Base-by-base conservation (phyloP, 2,329 filamentous ascomycete genomes). In the Exserohilum turcica region DNA sequence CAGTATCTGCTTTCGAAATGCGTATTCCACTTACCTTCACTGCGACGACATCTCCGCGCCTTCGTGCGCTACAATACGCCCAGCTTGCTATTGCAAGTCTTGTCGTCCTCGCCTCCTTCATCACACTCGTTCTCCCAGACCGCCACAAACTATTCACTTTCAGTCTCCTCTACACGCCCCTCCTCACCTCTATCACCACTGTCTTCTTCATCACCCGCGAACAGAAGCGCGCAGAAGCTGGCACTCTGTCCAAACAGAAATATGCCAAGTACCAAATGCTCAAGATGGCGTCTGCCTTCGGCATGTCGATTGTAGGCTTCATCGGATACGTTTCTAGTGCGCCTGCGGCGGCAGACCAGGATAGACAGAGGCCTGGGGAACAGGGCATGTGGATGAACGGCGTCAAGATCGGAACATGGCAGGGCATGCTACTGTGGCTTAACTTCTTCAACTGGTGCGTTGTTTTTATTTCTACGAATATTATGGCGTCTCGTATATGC, bases 401-500 rank as follows among this genome's bases (percentile, higher is more conserved):
- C 3, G 43, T 64, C n/a, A 65, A 59, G 54, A 43, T 64, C n/a
- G 63, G 58, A 31, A 54, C 38, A 18, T 59, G 58, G 47, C 63
- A 65, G 9, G 60, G 56, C 2, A 43, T 54, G 29, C 58, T 67
- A 29, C 15, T 67, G 24, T 66, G 61, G 63, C 47, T 64, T 27
- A 49, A 54, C 39, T 53, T 61, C 12, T 67, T 67, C 48, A 67
- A 66, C 50, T 67, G 65, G 65, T 67, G 59, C 35, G 63, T 50
- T 9, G 3, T n/a, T 29, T 5, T 27, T 13, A 19, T 5, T 16
- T 13, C 12, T 16, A 15, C 18, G 10, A 1, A 10, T 10, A 12
- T 29, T 0, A 4, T 1, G 12, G 12, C 16, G n/a, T 3, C 18
- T 19, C 0, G 6, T 13, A 9, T 3, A 19, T 10, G 6, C 15